Base-by-base conservation (phyloP, 2,329 filamentous ascomycete genomes). In the Colletotrichum incanum region DNA sequence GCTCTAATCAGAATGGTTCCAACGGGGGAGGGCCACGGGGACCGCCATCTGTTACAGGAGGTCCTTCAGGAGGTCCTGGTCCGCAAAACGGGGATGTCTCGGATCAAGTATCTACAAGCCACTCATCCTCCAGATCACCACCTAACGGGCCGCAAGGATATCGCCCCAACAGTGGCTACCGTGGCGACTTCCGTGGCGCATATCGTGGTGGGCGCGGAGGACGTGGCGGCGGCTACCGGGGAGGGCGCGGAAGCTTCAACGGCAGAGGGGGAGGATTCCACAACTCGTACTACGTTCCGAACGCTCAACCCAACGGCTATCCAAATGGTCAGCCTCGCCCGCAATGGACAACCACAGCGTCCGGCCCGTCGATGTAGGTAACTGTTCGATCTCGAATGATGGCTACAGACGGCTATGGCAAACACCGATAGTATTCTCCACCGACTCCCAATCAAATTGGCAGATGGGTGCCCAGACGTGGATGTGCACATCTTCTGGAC, bases 61-160 rank as follows among this genome's bases (percentile, higher is more conserved):
- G 28, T 23, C 6, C 39, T 2, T 39, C 26, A 1, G 61, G 31
- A 23, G 69, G 60, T 4, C 43, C 20, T 11, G 52, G 34, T 0
- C 47, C 58, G 2, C 23, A 39, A 2, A 26, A 64, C 16, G 63
- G 39, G 2, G 49, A 2, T 11, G 23, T 18, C n/a, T n/a, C 65
- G 3, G 23, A 52, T 1, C 59, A 61, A 6, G 34, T 34, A 4
- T 45, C 31, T 0, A 41, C 18, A 12, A 1, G 45, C 1, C 18
- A 54, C 7, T 43, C 60, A 9, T 37, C 43, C 0, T 60, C 54
- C 14, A 39, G 54, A 9, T 65, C 70, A 4, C 65, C 66, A 1
- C 70, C 70, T 0, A 41, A 65, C 1, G 70, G 65, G 2, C 65
- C 70, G 3, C 73, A 72, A 16, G 71, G 67, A 3, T 62, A 74